Conservation (phyloP, 768 basidiomycete species). For the Glaciozyma martinii region DNA sequence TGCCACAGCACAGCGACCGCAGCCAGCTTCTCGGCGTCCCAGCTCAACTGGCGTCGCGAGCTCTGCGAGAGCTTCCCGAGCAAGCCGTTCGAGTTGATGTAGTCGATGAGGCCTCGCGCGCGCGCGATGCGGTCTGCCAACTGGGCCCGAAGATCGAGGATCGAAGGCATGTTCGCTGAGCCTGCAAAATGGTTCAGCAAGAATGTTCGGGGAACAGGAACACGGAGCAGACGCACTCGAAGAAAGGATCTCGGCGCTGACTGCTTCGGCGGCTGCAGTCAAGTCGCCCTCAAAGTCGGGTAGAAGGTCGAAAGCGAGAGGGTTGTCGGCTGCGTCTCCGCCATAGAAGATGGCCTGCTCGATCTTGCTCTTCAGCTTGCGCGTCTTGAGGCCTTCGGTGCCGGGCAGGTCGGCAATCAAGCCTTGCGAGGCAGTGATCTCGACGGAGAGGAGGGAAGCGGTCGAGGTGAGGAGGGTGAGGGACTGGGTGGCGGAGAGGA, state of each 20-base stretch:
- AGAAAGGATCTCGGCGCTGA: constrained; percentile 45
- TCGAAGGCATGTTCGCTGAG: constrained; percentile 61
- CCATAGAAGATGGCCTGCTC: constrained; percentile 44
- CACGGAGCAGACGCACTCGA: constrained; percentile 51
- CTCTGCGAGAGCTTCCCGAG: constrained; percentile 74
- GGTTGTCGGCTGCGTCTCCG: constrained; percentile 39
- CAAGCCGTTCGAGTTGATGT: constrained; percentile 77
- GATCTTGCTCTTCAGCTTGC: constrained; percentile 39
- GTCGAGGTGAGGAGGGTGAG: constrained; percentile 27
- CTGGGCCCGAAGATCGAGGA: constrained; percentile 72
- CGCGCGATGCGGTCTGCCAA: constrained; percentile 64
- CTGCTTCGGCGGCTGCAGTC: constrained; percentile 37
- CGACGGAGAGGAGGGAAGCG: constrained; percentile 13
- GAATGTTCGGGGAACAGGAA: background rate
- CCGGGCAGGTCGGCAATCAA: background rate
- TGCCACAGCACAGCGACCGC: constrained; percentile 72
- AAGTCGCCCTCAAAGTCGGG: constrained; percentile 38
- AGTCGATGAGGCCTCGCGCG: constrained; percentile 73
- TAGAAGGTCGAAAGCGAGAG: constrained; percentile 40
- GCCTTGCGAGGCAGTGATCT: constrained; percentile 12
- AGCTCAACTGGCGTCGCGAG: constrained; percentile 62
- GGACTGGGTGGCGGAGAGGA: background rate
- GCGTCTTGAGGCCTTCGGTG: constrained; percentile 32
- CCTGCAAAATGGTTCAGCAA: constrained; percentile 35
- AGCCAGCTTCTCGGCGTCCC: constrained; percentile 77